phyloP scores from a whole-genome alignment of 2,329 filamentous ascomycete species.

The Aspergillus neoniger region DNA sequence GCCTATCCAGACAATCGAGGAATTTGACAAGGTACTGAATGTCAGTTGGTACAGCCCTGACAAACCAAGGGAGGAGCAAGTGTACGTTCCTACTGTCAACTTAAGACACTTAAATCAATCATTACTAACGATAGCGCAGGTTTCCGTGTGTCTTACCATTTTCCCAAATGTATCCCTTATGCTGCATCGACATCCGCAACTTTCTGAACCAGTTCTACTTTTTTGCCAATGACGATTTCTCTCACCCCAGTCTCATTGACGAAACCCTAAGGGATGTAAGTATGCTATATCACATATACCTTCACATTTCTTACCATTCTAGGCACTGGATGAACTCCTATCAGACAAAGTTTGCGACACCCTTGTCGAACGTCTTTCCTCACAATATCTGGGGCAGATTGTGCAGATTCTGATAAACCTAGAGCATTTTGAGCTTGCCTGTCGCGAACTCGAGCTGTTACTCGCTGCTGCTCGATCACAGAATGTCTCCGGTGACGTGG shows the following conservation, averaged over 20 bases:
- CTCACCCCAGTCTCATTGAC: conserved; percentile 85
- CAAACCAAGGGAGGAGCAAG: conserved; percentile 71
- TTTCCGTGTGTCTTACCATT: conserved; percentile 97
- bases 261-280: conserved; percentile 77
- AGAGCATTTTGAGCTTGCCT: conserved; percentile 94
- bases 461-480: conserved; percentile 83
- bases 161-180: conserved; percentile 97
- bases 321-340: conserved; percentile 93
- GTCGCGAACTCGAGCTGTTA: conserved; percentile 82
- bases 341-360: conserved; percentile 89
- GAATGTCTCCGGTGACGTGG: conserved; percentile 72
- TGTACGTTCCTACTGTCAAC: conserved; percentile 51
- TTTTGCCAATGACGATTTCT: conserved; percentile 94
- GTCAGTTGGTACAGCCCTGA: conserved; percentile 96
- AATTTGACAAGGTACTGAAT: conserved; percentile 93
- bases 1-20: conserved; percentile 85
- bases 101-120: neutral
- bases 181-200: conserved; percentile 96
- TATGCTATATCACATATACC: neutral
- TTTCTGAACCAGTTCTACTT: conserved; percentile 98
- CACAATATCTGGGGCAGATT: conserved; percentile 95
- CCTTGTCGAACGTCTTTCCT: conserved; percentile 81
- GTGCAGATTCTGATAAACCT: conserved; percentile 98
- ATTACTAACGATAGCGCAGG: conserved; percentile 45
- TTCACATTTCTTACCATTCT: conserved; percentile 18